phyloP scores from a whole-genome alignment of 371 early-diverging fungal species.

The Funneliformis caledonium region DNA sequence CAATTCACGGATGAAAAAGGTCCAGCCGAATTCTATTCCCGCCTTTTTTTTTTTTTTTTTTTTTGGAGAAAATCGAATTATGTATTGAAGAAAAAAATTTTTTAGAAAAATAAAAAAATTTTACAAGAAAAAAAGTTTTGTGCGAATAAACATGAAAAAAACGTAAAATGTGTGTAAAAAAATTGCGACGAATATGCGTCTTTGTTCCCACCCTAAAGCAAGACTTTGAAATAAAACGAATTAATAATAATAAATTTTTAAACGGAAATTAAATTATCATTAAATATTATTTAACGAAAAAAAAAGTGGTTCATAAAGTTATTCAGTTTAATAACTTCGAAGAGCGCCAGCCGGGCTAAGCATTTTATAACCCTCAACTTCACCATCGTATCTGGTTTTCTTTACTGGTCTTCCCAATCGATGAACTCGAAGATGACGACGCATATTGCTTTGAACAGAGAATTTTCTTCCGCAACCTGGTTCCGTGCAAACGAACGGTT shows the following conservation, averaged over 20 bases:
- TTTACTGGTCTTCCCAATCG: conserved; percentile 39
- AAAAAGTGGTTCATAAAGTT: too few relatives aligned
- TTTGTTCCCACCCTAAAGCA: background rate
- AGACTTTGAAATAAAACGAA: too few relatives aligned
- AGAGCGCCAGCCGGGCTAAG: background rate
- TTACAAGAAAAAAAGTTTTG: too few relatives aligned
- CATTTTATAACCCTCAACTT: conserved; percentile 39
- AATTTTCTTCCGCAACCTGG: conserved; percentile 51
- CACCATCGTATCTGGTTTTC: conserved; percentile 40
- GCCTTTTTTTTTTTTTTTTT: too few relatives aligned
- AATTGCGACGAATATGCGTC: background rate
- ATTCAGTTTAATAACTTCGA: background rate
- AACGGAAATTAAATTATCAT: background rate
- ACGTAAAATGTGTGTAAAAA: background rate
- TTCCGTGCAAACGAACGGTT: conserved; percentile 49
- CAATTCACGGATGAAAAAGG: too few relatives aligned
- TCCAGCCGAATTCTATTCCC: too few relatives aligned
- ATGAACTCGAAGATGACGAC: conserved; percentile 43
- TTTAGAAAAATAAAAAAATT: background rate
- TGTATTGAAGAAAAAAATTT: too few relatives aligned
- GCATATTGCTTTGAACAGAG: conserved; percentile 42
- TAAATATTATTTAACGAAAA: too few relatives aligned
- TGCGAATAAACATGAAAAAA: too few relatives aligned
- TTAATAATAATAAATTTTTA: too few relatives aligned
- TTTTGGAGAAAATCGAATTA: too few relatives aligned